Conservation (phyloP, 1,284 basidiomycete species). For the Microbotryum lychnidis-dioicae region DNA sequence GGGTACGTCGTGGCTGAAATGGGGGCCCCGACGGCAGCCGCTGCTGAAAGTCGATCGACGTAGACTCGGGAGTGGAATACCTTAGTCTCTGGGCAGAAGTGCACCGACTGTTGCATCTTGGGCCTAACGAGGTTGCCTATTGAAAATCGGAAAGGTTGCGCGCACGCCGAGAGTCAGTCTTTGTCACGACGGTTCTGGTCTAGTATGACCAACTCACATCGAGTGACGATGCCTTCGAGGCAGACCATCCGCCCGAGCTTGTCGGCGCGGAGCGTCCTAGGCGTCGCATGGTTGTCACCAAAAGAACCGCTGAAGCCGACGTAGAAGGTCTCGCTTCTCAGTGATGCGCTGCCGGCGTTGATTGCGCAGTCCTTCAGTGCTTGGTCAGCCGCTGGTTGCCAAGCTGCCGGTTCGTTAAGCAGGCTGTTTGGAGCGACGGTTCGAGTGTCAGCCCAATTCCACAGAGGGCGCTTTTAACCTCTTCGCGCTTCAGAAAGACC, state of each 20-base stretch:
- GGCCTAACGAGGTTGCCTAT: conserved; percentile 84
- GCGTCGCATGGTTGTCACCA: conserved; percentile 96
- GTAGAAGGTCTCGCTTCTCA: conserved; percentile 45
- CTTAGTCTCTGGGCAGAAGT: conserved; percentile 81
- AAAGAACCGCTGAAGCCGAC: conserved; percentile 97
- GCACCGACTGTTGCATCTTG: conserved; percentile 94
- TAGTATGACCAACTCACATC: conserved; percentile 50
- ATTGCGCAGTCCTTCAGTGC: conserved; percentile 70
- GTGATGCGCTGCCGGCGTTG: conserved; percentile 60
- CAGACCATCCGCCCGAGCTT: conserved; percentile 95
- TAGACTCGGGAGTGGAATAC: conserved; percentile 84
- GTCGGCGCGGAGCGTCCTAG: conserved; percentile 75
- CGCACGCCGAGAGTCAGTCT: background rate
- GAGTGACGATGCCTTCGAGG: conserved; percentile 94
- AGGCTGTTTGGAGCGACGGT: conserved; percentile 48
- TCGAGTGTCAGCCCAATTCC: background rate
- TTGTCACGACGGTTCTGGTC: background rate
- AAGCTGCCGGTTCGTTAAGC: conserved; percentile 79
- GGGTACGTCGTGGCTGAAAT: conserved; percentile 87
- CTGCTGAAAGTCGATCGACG: conserved; percentile 81
- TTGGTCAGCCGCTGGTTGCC: conserved; percentile 82
- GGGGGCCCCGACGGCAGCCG: conserved; percentile 54
- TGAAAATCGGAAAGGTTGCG: background rate
- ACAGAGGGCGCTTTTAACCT: background rate
- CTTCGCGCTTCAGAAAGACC: conserved; percentile 24